Base-by-base conservation (phyloP, 2,329 filamentous ascomycete genomes). In the Setomelanomma holmii region DNA sequence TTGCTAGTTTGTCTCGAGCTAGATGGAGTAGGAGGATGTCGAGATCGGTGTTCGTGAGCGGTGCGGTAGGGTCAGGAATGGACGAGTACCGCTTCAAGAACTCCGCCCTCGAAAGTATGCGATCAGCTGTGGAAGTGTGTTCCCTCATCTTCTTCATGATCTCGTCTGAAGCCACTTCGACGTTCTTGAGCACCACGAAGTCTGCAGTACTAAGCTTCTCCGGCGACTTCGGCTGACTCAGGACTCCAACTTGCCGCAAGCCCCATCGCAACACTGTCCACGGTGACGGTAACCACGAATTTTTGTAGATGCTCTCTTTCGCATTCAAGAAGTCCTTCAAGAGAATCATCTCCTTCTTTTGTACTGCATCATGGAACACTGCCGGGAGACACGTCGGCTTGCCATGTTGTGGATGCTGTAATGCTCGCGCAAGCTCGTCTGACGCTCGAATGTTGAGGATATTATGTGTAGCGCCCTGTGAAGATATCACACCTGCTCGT, bases 401-500 rank as follows among this genome's bases (percentile, higher is more conserved):
- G 1, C 95, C 95, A 74, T 86, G 93, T 64, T 93, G 87, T 39
- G 86, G 86, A 42, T 83, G 89, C 60, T 93, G 88, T 46, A 99
- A 79, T 30, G 86, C 85, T 20, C 85, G 82, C 19, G 89, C 78
- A 1, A 99, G 82, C 23, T 84, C 80, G 30, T 89, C 85, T 63
- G 83, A 79, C 1, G 80, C 80, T 30, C 76, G 74, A 11, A 88
- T 67, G 20, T 80, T 76, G 21, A 87, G 73, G 27, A 80, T 77
- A 61, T 83, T 77, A 20, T 75, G 76, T 7, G 68, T 68, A 6
- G 56, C 63, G 20, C 67, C 69, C 42, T 69, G 63, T 4, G 75
- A 69, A 0, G 82, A 80, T 7, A 87, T 75, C 22, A 83, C 75
- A 19, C 90, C 91, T 16, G 82, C 83, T 56, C 85, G 80, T 0